These are phyloP conservation scores for Akanthomyces dipterigenus DNA, from an alignment of 2,329 filamentous ascomycete genomes.

Conservation along the genomic window DNA sequence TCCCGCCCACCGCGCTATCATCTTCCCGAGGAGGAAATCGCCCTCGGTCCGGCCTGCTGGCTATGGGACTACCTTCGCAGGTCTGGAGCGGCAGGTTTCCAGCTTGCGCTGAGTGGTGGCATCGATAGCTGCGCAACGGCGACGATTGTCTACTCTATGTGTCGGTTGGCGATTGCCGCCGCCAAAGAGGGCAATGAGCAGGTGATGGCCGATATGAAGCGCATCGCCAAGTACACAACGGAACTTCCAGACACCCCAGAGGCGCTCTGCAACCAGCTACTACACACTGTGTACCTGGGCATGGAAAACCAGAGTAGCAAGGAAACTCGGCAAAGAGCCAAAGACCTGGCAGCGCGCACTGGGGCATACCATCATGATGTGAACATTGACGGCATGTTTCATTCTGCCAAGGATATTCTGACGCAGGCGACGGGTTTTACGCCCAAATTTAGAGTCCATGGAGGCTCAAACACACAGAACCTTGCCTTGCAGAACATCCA, in stretches of 20 bases:
- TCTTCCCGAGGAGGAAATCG: slow-evolving; percentile 60
- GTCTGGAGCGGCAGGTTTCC: slow-evolving; percentile 43
- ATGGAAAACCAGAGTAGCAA: slow-evolving; percentile 58
- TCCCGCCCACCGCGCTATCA: slow-evolving; percentile 46
- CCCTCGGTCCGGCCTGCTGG: slow-evolving; percentile 53
- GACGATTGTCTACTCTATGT: slow-evolving; percentile 41
- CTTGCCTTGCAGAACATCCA: slow-evolving; percentile 63
- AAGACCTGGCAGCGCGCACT: slow-evolving; percentile 52
- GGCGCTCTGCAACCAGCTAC: slow-evolving; percentile 42
- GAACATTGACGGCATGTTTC: slow-evolving; percentile 63
- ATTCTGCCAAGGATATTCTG: slow-evolving; percentile 54
- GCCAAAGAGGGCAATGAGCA: slow-evolving; percentile 30
- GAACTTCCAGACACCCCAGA: slow-evolving; percentile 49
- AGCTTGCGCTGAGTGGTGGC: slow-evolving; percentile 47
- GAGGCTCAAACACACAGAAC: slow-evolving; percentile 51
- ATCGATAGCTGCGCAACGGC: slow-evolving; percentile 53
- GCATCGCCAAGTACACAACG: slow-evolving; percentile 19
- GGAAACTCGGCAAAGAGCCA: slow-evolving; percentile 62
- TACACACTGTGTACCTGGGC: slow-evolving; percentile 51
- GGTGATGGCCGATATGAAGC: slow-evolving; percentile 21
- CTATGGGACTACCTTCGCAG: slow-evolving; percentile 58
- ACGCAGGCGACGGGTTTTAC: slow-evolving; percentile 49
- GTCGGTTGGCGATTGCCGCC: slow-evolving; percentile 47
- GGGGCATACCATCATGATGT: slow-evolving; percentile 67
- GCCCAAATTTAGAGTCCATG: slow-evolving; percentile 44